Evolutionary conservation across 2,329 filamentous ascomycete species (phyloP).

Genomic region (Trichoderma koningii): DNA sequence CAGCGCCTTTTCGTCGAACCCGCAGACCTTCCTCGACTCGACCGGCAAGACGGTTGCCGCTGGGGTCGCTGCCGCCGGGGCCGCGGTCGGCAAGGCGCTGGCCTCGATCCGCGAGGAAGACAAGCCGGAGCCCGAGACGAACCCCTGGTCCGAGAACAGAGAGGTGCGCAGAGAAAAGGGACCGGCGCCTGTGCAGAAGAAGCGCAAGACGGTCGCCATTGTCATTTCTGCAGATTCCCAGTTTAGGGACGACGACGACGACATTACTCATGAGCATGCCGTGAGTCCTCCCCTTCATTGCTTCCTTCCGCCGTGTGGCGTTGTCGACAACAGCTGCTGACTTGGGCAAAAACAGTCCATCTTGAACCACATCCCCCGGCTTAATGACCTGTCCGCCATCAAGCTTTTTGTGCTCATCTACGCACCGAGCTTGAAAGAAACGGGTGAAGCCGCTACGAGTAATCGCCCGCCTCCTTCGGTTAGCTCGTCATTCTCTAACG

Average conservation of each 20-base stretch:
- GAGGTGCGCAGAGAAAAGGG: slow-evolving; percentile 61
- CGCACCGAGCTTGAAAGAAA: slow-evolving; percentile 74
- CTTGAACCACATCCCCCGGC: slow-evolving; percentile 81
- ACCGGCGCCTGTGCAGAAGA: slow-evolving; percentile 45
- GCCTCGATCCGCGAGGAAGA: slow-evolving; percentile 84
- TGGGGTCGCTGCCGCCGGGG: slow-evolving; percentile 79
- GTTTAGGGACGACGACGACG: slow-evolving; percentile 60
- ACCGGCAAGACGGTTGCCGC: slow-evolving; percentile 80
- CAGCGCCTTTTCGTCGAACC: slow-evolving; percentile 76
- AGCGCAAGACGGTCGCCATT: slow-evolving; percentile 79
- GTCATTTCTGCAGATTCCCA: slow-evolving; percentile 79
- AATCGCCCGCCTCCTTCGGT: slow-evolving; percentile 64
- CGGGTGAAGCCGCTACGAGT: slow-evolving; percentile 53
- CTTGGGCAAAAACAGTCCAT: slow-evolving; percentile 62
- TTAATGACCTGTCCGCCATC: slow-evolving; percentile 70
- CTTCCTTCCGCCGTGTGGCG: slow-evolving; percentile 6
- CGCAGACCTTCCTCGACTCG: slow-evolving; percentile 59
- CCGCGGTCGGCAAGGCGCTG: slow-evolving; percentile 78
- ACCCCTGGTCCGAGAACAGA: slow-evolving; percentile 89
- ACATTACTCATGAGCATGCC: slow-evolving; percentile 72
- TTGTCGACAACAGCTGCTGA: slow-evolving; percentile 24
- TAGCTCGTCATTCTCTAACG: slow-evolving; percentile 85
- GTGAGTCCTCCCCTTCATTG: slow-evolving; percentile 54
- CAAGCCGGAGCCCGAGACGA: slow-evolving; percentile 80
- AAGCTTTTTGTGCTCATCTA: slow-evolving; percentile 90